These are phyloP conservation scores for Teunomyces stri DNA, from an alignment of 805 yeast genomes.

Conservation along the genomic window DNA sequence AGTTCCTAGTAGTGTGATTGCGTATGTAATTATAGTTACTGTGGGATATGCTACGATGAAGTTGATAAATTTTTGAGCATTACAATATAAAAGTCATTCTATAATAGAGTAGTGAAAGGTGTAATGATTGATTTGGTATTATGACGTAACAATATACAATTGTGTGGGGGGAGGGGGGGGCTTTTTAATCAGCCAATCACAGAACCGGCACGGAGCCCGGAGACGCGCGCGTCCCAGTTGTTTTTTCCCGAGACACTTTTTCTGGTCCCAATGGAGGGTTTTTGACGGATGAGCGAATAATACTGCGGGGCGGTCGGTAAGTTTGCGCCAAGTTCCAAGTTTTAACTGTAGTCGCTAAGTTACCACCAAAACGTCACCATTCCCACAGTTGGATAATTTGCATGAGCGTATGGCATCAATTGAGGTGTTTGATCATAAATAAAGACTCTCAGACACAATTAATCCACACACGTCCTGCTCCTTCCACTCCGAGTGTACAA, in stretches of 20 bases:
- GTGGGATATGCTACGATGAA: conserved; percentile 42
- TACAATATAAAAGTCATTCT: too few relatives aligned
- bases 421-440: conserved; percentile 1
- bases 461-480: background rate
- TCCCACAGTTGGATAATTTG: background rate
- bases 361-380: too few relatives aligned
- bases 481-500: background rate
- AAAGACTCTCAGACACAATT: background rate
- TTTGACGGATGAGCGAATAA: background rate
- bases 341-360: too few relatives aligned
- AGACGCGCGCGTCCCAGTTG: background rate
- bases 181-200: background rate
- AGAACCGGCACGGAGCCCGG: background rate
- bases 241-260: background rate
- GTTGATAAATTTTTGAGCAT: conserved; percentile 11
- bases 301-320: background rate
- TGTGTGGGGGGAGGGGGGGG: too few relatives aligned
- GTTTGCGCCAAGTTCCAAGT: background rate
- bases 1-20: conserved; percentile 40
- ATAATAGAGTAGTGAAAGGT: too few relatives aligned
- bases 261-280: too few relatives aligned
- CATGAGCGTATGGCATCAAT: conserved; percentile 3
- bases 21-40: conserved; percentile 33
- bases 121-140: too few relatives aligned
- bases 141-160: too few relatives aligned